phyloP scores from a whole-genome alignment of 768 basidiomycete species.

The Suillus subaureus region DNA sequence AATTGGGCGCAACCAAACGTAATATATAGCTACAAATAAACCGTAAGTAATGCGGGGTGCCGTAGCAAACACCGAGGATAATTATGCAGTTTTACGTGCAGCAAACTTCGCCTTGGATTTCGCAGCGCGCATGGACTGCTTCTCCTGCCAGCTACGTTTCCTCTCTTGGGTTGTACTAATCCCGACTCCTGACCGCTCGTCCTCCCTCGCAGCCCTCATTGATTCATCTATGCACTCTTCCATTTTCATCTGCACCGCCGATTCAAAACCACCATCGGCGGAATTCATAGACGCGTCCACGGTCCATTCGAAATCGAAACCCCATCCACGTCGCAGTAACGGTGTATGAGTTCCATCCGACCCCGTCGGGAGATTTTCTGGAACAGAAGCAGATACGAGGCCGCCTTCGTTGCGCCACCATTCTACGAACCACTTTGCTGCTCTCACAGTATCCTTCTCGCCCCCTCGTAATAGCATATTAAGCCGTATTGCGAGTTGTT shows the following conservation, averaged over 20 bases:
- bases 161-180: slow-evolving; percentile 74
- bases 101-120: slow-evolving; percentile 33
- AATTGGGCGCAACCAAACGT: background rate
- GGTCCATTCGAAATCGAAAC: slow-evolving; percentile 83
- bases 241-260: slow-evolving; percentile 64
- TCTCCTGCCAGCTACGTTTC: slow-evolving; percentile 52
- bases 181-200: slow-evolving; percentile 56
- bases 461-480: slow-evolving; percentile 85
- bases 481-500: slow-evolving; percentile 68
- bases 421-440: slow-evolving; percentile 78
- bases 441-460: slow-evolving; percentile 65
- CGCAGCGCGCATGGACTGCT: slow-evolving; percentile 39
- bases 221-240: slow-evolving; percentile 66
- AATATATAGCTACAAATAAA: background rate
- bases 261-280: slow-evolving; percentile 22
- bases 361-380: slow-evolving; percentile 26
- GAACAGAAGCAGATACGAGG: slow-evolving; percentile 50
- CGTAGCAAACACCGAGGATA: background rate
- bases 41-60: background rate
- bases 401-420: slow-evolving; percentile 87
- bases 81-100: slow-evolving; percentile 23
- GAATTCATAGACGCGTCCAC: slow-evolving; percentile 18
- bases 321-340: slow-evolving; percentile 65
- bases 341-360: background rate
- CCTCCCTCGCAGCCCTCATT: slow-evolving; percentile 42